phyloP scores from a whole-genome alignment of 78 protist species.

The Protostelium mycophagum region DNA sequence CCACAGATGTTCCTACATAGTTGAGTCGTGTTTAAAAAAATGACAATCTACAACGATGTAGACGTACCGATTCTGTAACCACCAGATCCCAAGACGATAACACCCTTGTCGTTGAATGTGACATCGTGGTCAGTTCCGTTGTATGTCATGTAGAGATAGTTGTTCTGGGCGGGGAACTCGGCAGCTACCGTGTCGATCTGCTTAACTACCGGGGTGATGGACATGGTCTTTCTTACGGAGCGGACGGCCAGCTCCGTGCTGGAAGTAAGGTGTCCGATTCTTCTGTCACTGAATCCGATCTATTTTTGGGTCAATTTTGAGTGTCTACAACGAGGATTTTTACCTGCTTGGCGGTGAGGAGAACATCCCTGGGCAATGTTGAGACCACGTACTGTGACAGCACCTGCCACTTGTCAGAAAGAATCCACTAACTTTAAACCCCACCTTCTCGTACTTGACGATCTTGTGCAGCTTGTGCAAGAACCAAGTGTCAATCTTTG shows the following conservation, averaged over 20 bases:
- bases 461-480: constrained; percentile 77
- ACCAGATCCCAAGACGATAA: constrained; percentile 89
- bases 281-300: constrained; percentile 85
- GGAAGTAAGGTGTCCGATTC: constrained; percentile 54
- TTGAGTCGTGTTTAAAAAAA: not conserved
- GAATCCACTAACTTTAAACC: not conserved
- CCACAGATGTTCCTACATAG: no score
- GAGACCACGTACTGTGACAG: constrained; percentile 5
- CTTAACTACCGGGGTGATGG: constrained; percentile 83
- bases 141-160: constrained; percentile 94
- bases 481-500: constrained; percentile 93
- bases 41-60: no score
- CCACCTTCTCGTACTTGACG: constrained; percentile 32
- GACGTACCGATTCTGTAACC: constrained; percentile 91
- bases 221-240: constrained; percentile 16
- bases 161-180: constrained; percentile 93
- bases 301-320: no score
- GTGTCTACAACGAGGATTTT: no score
- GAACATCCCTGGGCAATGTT: constrained; percentile 18
- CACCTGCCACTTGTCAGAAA: not conserved
- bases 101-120: constrained; percentile 32
- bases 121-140: constrained; percentile 81
- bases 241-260: constrained; percentile 72
- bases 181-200: constrained; percentile 97
- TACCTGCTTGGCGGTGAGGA: constrained; percentile 67